Conservation (phyloP, 768 basidiomycete species). For the Boletus rubroflammeus region DNA sequence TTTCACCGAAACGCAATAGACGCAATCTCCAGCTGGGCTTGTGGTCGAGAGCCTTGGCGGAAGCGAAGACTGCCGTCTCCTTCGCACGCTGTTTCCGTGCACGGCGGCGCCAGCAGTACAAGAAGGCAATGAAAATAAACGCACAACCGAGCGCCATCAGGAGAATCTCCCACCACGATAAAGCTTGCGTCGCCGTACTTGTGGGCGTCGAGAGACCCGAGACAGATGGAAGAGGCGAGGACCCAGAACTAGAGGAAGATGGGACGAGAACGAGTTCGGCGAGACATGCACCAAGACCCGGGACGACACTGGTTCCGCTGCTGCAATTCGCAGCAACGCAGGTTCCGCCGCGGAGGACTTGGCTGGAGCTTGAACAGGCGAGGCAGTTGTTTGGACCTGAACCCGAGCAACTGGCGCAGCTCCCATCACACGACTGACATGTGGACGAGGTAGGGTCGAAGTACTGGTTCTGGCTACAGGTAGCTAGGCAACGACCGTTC, state of each 20-base stretch:
- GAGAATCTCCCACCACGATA: conserved; percentile 83
- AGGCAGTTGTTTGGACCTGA: conserved; percentile 66
- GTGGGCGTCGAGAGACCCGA: conserved; percentile 58
- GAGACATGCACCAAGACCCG: conserved; percentile 76
- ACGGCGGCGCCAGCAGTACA: conserved; percentile 68
- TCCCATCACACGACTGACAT: conserved; percentile 71
- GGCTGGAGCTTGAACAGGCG: conserved; percentile 61
- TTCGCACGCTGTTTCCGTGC: conserved; percentile 67
- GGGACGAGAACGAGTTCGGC: conserved; percentile 65
- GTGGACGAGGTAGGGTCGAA: conserved; percentile 61
- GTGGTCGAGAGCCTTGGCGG: conserved; percentile 49
- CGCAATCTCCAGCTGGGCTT: conserved; percentile 52
- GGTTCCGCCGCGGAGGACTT: conserved; percentile 59
- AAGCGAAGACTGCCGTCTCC: conserved; percentile 61
- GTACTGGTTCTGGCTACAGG: conserved; percentile 69
- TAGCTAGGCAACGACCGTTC: conserved; percentile 74
- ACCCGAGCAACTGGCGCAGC: conserved; percentile 76
- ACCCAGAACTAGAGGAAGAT: conserved; percentile 38
- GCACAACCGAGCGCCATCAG: conserved; percentile 80
- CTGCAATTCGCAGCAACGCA: conserved; percentile 65
- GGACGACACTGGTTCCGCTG: conserved; percentile 50
- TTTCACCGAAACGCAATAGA: conserved; percentile 54
- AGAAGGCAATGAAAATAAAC: conserved; percentile 65
- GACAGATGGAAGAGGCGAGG: conserved; percentile 46
- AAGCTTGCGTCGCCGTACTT: conserved; percentile 30